Conservation (phyloP, 2,329 filamentous ascomycete genomes). For the Ilyonectria destructans region DNA sequence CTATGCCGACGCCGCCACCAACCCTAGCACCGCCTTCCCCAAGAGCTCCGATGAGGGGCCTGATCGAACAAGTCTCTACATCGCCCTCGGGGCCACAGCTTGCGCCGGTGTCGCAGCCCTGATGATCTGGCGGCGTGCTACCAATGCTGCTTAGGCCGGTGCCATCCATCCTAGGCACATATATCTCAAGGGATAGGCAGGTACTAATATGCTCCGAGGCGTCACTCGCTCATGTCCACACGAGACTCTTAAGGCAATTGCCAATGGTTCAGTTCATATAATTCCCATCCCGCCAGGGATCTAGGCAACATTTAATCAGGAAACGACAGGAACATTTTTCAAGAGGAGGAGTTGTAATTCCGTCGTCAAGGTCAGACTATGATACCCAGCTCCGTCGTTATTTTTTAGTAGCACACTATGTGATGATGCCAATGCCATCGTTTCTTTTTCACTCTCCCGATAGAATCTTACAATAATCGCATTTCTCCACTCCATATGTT, state of each 20-base stretch:
- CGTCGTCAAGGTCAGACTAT: constrained; percentile 45
- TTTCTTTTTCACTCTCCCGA: constrained; percentile 12
- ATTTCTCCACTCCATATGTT: neutral
- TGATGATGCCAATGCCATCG: constrained; percentile 41
- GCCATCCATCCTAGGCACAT: too few species aligned
- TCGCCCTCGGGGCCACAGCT: constrained; percentile 83
- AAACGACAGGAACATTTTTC: constrained; percentile 25
- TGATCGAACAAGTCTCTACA: constrained; percentile 88
- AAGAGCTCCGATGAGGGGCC: constrained; percentile 89
- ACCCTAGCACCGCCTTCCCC: constrained; percentile 90
- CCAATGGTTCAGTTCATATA: constrained; percentile 41
- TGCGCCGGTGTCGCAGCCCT: constrained; percentile 76
- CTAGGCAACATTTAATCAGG: constrained; percentile 1
- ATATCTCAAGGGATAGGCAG: too few species aligned
- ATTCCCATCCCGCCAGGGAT: neutral
- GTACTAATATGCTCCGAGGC: neutral
- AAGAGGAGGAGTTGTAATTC: constrained; percentile 47
- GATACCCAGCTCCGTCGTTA: constrained; percentile 52
- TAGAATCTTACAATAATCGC: neutral
- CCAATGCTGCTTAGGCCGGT: constrained; percentile 60
- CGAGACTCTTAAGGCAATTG: neutral
- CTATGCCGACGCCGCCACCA: constrained; percentile 92
- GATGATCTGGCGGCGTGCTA: constrained; percentile 76
- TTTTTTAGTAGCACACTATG: constrained; percentile 35
- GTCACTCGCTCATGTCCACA: neutral